Conservation (phyloP, 768 basidiomycete species). For the Lactarius hengduanensis region DNA sequence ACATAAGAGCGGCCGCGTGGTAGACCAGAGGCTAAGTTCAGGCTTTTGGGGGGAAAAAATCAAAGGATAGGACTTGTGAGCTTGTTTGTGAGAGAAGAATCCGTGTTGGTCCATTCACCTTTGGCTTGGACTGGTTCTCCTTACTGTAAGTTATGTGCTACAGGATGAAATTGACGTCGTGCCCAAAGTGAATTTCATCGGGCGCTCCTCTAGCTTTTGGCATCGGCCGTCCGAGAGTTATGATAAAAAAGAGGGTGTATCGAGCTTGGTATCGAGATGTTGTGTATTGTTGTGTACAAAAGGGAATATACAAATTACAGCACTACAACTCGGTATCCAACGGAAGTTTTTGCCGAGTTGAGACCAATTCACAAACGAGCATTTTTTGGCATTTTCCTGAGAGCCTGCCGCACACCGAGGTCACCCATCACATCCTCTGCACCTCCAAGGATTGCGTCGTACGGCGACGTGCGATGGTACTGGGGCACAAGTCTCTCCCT, state of each 20-base stretch:
- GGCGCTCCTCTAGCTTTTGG: not conserved
- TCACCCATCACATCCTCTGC: constrained; percentile 74
- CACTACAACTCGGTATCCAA: not conserved
- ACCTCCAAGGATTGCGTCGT: constrained; percentile 82
- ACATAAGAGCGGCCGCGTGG: not conserved
- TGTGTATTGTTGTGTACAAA: not conserved
- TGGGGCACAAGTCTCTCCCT: constrained; percentile 31
- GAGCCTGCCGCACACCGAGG: constrained; percentile 69
- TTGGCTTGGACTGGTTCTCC: not conserved
- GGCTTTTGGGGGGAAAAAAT: not conserved
- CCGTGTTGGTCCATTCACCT: not conserved
- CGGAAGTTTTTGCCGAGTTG: not conserved
- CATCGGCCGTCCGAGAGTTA: not conserved
- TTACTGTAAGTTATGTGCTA: not conserved
- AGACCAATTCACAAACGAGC: constrained; percentile 39
- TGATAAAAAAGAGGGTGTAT: not conserved
- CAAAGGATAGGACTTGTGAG: too few species aligned
- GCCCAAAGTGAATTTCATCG: not conserved
- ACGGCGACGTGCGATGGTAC: constrained; percentile 82
- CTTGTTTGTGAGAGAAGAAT: too few species aligned
- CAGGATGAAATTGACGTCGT: not conserved
- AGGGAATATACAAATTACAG: not conserved
- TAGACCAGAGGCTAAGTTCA: not conserved
- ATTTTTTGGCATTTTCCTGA: constrained; percentile 64
- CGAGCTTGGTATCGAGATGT: not conserved